Base-by-base conservation (phyloP, 2,329 filamentous ascomycete genomes). In the Monilinia fructigena region DNA sequence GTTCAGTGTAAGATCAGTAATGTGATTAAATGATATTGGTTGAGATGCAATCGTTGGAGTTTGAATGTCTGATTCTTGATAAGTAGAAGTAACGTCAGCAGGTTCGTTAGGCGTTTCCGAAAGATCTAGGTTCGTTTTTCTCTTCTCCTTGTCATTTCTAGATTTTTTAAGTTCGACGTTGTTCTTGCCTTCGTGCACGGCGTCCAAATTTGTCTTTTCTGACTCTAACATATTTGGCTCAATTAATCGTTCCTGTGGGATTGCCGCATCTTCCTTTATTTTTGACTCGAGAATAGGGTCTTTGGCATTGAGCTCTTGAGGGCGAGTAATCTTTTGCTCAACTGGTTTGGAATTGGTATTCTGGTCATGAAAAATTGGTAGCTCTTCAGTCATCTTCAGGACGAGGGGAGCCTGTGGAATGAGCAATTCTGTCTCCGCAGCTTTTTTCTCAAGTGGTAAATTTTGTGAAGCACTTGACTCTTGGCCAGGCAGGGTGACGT, bases 1-100 rank as follows among this genome's bases (percentile, higher is more conserved):
- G 38, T 23, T 56, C 11, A 38, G 20, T 11, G 23, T 16, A 45
- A 23, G 40, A 3, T 45, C 5, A 45, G 28, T 28, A 7, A 14
- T 4, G 18, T 16, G 10, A 20, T 45, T 8, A 45, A 14, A 28
- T 42, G 55, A 26, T 20, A 8, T 38, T 61, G 50, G 38, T 11
- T 31, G 35, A 40, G 31, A 42, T 16, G 5, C 60, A 2, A 16
- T 53, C 26, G 18, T 48, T 40, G 52, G 7, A 23, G n/a, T 12
- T 20, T 63, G n/a, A 10, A 23, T 28, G 45, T 63, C 60, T 62
- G 59, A 45, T 20, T 14, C 28, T 52, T 52, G 59, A 14, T 8
- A 40, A 38, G 59, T 8, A 7, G 10, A 40, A 62, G 47, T 20
- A 40, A 38, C 11, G n/a, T 62, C 38, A n/a, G 3, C 52, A 1